phyloP scores from a whole-genome alignment of 2,329 filamentous ascomycete genomes.

The Aspergillus ochraceus region DNA sequence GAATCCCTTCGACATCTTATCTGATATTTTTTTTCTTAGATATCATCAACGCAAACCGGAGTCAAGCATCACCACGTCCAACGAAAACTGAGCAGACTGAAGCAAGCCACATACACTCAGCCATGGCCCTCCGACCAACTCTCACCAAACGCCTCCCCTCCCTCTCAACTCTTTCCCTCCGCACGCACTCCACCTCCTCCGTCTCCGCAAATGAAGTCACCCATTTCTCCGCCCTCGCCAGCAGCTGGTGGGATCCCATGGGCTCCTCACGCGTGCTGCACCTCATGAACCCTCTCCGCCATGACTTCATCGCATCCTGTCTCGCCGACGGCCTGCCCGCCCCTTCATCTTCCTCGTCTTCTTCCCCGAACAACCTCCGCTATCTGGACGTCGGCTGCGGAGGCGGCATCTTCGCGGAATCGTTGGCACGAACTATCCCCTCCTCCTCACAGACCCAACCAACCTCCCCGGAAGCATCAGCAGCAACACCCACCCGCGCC shows the following conservation, averaged over 20 bases:
- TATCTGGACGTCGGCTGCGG: slow-evolving; percentile 95
- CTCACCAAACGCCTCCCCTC: slow-evolving; percentile 6
- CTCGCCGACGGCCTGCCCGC: slow-evolving; percentile 54
- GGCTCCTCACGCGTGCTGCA: slow-evolving; percentile 90
- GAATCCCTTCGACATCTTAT: neutral
- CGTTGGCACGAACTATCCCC: slow-evolving; percentile 45
- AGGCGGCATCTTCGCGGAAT: slow-evolving; percentile 92
- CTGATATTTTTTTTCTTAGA: neutral
- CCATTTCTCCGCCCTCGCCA: slow-evolving; percentile 91
- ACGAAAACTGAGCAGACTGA: neutral
- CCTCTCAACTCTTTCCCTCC: slow-evolving; percentile 8
- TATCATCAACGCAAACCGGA: neutral
- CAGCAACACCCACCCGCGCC: slow-evolving; percentile 36
- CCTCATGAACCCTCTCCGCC: slow-evolving; percentile 95
- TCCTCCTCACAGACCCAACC: neutral
- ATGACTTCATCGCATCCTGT: slow-evolving; percentile 83
- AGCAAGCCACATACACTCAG: neutral
- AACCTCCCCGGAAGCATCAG: neutral
- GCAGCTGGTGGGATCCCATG: slow-evolving; percentile 95
- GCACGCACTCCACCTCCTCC: slow-evolving; percentile 50
- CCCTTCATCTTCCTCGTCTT: slow-evolving; percentile 27
- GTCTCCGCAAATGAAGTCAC: slow-evolving; percentile 87
- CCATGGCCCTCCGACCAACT: slow-evolving; percentile 13
- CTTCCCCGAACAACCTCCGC: slow-evolving; percentile 34
- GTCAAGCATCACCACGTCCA: neutral